Conservation (phyloP, 2,329 filamentous ascomycete species). For the Colletotrichum liriopes region DNA sequence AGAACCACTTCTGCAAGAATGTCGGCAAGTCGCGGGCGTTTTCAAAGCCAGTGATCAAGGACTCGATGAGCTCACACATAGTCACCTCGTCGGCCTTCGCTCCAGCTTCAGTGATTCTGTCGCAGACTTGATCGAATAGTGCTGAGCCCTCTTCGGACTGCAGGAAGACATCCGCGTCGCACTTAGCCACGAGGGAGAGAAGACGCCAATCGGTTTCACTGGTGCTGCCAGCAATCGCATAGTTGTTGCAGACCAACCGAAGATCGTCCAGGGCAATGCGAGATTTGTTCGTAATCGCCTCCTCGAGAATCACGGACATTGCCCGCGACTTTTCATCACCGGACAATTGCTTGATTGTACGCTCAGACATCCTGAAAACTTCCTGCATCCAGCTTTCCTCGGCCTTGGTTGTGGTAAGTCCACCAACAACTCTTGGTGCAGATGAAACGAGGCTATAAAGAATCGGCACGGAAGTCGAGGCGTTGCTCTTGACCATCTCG, state of each 20-base stretch:
- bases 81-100: conserved; percentile 44
- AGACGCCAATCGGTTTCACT: conserved; percentile 60
- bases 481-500: conserved; percentile 52
- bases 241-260: conserved; percentile 59
- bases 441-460: conserved; percentile 61
- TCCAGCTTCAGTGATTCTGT: conserved; percentile 48
- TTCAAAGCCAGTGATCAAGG: conserved; percentile 62
- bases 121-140: conserved; percentile 59
- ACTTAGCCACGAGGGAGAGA: conserved; percentile 57
- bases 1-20: conserved; percentile 65
- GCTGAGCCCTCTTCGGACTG: conserved; percentile 54
- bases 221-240: conserved; percentile 52
- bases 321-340: conserved; percentile 45
- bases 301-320: conserved; percentile 51
- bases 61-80: conserved; percentile 56
- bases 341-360: conserved; percentile 46
- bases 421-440: conserved; percentile 50
- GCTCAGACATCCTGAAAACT: conserved; percentile 53
- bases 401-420: conserved; percentile 56
- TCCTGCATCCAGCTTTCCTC: conserved; percentile 59
- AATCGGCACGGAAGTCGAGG: conserved; percentile 58
- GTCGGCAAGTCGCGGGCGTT: conserved; percentile 60
- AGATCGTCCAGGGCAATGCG: conserved; percentile 59
- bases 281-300: conserved; percentile 50
- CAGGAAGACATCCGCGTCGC: conserved; percentile 65